These are phyloP conservation scores for Pseudonitzschia delicatissima DNA, from an alignment of 108 stramenopile genomes.

Conservation along the genomic window DNA sequence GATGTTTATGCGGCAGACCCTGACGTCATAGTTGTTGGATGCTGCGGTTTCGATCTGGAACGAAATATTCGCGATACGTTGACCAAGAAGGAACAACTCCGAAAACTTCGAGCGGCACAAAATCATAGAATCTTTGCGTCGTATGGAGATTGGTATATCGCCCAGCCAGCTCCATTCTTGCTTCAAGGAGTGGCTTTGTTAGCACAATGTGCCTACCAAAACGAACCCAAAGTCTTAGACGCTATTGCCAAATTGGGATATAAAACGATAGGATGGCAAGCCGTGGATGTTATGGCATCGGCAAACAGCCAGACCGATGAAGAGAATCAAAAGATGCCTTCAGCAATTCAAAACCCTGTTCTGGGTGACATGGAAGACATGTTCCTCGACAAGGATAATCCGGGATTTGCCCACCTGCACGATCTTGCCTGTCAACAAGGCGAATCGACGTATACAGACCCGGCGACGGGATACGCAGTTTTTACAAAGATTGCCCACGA, in stretches of 20 bases:
- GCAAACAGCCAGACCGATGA: neutral
- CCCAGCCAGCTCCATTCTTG: slow-evolving; percentile 80
- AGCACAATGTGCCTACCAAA: slow-evolving; percentile 61
- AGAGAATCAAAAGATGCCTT: neutral
- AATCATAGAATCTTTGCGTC: slow-evolving; percentile 60
- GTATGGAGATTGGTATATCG: slow-evolving; percentile 86
- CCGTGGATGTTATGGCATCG: slow-evolving; percentile 12
- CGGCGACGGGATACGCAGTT: slow-evolving; percentile 80
- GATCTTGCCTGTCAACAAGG: slow-evolving; percentile 51
- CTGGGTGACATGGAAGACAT: slow-evolving; percentile 36
- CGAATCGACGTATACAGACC: slow-evolving; percentile 69
- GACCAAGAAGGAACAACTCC: slow-evolving; percentile 32
- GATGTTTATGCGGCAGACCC: slow-evolving; percentile 63
- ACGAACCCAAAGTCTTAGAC: slow-evolving; percentile 34
- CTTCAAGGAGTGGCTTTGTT: slow-evolving; percentile 74
- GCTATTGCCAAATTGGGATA: slow-evolving; percentile 43
- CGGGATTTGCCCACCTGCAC: slow-evolving; percentile 45
- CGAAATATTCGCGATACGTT: slow-evolving; percentile 64
- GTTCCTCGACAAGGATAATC: slow-evolving; percentile 4
- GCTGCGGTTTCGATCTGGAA: slow-evolving; percentile 88
- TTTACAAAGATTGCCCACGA: slow-evolving; percentile 86
- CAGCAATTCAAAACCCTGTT: neutral
- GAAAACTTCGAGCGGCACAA: slow-evolving; percentile 49
- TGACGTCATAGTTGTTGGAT: slow-evolving; percentile 80
- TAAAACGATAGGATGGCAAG: slow-evolving; percentile 16